Evolutionary conservation across 1,139 yeast species (phyloP).

Genomic region (Taphrina deformans): DNA sequence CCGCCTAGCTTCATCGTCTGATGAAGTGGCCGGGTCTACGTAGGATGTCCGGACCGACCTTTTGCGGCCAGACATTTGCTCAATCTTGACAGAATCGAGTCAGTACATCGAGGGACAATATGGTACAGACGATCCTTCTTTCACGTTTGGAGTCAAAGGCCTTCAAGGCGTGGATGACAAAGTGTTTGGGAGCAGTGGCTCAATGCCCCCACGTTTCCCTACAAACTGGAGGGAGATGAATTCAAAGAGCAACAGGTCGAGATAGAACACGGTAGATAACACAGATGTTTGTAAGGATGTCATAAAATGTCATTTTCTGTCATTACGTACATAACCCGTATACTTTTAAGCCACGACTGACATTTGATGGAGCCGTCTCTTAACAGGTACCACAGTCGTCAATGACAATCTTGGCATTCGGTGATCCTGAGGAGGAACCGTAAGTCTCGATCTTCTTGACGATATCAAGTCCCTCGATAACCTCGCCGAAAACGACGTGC

Average conservation of each 20-base stretch:
- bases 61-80: background rate
- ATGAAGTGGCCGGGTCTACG: background rate
- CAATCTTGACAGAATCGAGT: too few species aligned
- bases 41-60: background rate
- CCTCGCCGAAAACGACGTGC: conserved; percentile 99
- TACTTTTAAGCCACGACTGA: background rate
- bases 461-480: conserved; percentile 80
- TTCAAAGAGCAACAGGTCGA: too few species aligned
- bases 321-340: conserved; percentile 4
- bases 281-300: too few species aligned
- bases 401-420: conserved; percentile 74
- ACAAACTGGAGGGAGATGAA: too few species aligned
- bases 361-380: conserved; percentile 5
- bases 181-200: too few species aligned
- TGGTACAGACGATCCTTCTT: too few species aligned
- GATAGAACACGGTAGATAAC: too few species aligned
- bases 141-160: too few species aligned
- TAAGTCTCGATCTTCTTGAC: conserved; percentile 86
- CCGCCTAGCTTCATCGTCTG: background rate
- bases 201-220: too few species aligned
- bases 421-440: conserved; percentile 83
- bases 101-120: too few species aligned
- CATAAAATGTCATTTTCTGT: conserved; percentile 9
- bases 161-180: too few species aligned
- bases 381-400: conserved; percentile 64